Evolutionary conservation across 140 eudicot species (phyloP).

Genomic region (Stevia rebaudiana): DNA sequence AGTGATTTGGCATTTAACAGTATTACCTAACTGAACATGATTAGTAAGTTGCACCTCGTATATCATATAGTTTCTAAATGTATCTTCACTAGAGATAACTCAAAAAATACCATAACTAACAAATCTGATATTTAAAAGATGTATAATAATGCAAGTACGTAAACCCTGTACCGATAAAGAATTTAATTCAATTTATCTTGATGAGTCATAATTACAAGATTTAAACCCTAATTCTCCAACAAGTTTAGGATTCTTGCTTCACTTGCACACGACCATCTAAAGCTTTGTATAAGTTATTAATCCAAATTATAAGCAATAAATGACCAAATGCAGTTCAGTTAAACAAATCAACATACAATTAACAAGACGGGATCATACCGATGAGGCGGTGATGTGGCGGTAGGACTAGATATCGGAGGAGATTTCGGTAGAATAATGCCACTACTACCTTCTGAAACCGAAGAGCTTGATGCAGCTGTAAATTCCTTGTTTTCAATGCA

Average conservation of each 20-base stretch:
- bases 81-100: background rate
- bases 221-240: background rate
- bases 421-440: conserved; percentile 59
- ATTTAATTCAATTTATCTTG: conserved; percentile 2
- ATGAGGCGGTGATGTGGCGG: conserved; percentile 53
- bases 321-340: conserved; percentile 3
- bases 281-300: background rate
- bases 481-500: conserved; percentile 68
- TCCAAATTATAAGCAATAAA: background rate
- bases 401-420: conserved; percentile 56
- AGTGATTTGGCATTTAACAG: background rate
- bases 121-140: background rate
- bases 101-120: conserved; percentile 3
- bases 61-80: conserved; percentile 1
- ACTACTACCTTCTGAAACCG: conserved; percentile 68
- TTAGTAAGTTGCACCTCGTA: conserved; percentile 14
- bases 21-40: conserved; percentile 17
- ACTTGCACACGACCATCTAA: background rate
- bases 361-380: conserved; percentile 38
- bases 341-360: background rate
- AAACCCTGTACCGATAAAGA: conserved; percentile 3
- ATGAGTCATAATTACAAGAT: background rate
- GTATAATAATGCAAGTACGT: conserved; percentile 13
- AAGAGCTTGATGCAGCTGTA: conserved; percentile 67
- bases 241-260: background rate